phyloP scores from a whole-genome alignment of 768 basidiomycete species.

The Mrakia frigida region DNA sequence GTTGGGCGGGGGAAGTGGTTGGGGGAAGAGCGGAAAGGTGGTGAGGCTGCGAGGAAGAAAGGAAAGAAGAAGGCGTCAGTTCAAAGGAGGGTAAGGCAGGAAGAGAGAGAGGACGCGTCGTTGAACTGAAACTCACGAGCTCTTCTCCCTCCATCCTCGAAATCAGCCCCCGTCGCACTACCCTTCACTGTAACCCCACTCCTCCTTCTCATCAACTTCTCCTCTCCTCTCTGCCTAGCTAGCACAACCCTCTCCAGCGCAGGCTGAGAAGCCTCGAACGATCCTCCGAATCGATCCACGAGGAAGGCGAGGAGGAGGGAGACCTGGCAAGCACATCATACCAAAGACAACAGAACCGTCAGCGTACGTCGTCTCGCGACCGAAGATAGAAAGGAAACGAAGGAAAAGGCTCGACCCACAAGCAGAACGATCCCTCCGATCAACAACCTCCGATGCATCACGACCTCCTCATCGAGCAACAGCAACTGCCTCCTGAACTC shows the following conservation, averaged over 20 bases:
- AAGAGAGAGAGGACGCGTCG: not conserved
- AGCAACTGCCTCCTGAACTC: conserved; percentile 14
- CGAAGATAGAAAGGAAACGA: not conserved
- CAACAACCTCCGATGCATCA: conserved; percentile 18
- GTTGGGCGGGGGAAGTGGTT: not conserved
- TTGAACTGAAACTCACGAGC: not conserved
- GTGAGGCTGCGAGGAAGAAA: not conserved
- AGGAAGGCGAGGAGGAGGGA: not conserved
- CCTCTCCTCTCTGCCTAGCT: not conserved
- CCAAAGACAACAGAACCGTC: too few species aligned
- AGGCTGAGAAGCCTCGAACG: conserved; percentile 8
- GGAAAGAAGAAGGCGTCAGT: not conserved
- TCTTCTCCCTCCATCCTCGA: not conserved
- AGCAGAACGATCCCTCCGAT: not conserved
- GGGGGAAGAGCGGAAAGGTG: not conserved
- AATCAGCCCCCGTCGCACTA: not conserved
- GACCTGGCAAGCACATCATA: not conserved
- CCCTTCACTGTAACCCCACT: not conserved
- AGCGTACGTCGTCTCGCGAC: not conserved
- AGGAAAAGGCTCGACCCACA: not conserved
- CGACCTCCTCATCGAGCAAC: conserved; percentile 18
- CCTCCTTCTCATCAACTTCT: not conserved
- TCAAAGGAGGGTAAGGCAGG: not conserved
- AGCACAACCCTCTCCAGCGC: not conserved
- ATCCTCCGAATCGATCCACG: not conserved